Conservation (phyloP, 2,329 filamentous ascomycete species). For the Arthroderma sp. region DNA sequence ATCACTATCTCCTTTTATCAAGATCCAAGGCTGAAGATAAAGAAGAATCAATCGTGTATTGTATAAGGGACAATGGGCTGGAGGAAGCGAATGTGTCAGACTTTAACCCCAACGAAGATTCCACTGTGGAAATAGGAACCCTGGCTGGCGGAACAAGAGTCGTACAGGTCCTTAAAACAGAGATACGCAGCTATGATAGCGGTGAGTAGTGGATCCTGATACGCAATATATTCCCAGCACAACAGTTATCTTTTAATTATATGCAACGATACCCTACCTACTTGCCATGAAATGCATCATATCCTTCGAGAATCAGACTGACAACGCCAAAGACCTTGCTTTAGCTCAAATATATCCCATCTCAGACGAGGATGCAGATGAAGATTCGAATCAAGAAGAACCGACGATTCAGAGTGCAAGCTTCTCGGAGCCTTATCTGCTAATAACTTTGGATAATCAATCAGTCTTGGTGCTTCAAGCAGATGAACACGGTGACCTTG, state of each 20-base stretch:
- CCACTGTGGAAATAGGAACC: constrained; percentile 72
- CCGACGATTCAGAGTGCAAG: constrained; percentile 66
- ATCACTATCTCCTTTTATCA: constrained; percentile 72
- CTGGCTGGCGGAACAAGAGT: constrained; percentile 70
- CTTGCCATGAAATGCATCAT: neutral
- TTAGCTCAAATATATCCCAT: constrained; percentile 86
- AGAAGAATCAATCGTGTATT: constrained; percentile 67
- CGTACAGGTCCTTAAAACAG: constrained; percentile 74
- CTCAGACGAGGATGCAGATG: constrained; percentile 77
- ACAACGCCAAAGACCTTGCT: constrained; percentile 51
- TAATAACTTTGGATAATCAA: constrained; percentile 71
- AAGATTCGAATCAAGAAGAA: constrained; percentile 36
- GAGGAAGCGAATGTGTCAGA: constrained; percentile 70
- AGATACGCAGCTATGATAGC: constrained; percentile 81
- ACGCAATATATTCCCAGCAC: neutral
- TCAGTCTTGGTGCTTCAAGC: constrained; percentile 69
- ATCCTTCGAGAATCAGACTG: neutral
- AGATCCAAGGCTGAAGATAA: constrained; percentile 52
- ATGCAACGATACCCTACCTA: constrained; percentile 2
- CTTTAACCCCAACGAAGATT: constrained; percentile 79
- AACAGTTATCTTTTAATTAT: neutral
- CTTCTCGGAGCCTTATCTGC: constrained; percentile 73
- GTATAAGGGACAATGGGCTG: constrained; percentile 58
- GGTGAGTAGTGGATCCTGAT: constrained; percentile 41
- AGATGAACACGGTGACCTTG: constrained; percentile 69